These are phyloP conservation scores for Geotrichum restrictum DNA, from an alignment of 1,139 yeast genomes.

Conservation along the genomic window DNA sequence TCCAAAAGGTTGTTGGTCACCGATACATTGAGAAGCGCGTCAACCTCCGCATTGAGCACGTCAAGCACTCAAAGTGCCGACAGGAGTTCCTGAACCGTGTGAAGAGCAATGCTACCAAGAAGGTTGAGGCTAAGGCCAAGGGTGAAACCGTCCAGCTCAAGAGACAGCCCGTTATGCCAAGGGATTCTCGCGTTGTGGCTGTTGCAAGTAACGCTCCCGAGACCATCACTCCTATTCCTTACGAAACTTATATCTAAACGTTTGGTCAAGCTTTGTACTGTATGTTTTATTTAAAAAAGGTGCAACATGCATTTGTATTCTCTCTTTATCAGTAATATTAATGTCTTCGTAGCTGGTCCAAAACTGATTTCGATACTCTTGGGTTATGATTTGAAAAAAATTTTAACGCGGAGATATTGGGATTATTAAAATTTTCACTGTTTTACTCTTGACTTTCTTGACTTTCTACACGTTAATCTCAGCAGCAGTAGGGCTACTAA, in stretches of 20 bases:
- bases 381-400: too few relatives aligned
- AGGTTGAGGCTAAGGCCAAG: slow-evolving; percentile 88
- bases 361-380: not conserved
- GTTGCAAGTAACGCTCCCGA: slow-evolving; percentile 79
- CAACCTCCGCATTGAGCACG: slow-evolving; percentile 97
- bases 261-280: slow-evolving; percentile 9
- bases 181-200: slow-evolving; percentile 80
- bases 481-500: not conserved
- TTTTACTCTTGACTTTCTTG: not conserved
- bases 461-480: not conserved
- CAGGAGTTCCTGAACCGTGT: slow-evolving; percentile 98
- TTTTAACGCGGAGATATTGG: too few relatives aligned
- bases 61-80: slow-evolving; percentile 99
- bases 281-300: slow-evolving; percentile 7
- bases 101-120: slow-evolving; percentile 89
- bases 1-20: slow-evolving; percentile 98
- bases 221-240: slow-evolving; percentile 98
- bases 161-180: slow-evolving; percentile 98
- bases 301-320: not conserved
- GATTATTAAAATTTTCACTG: too few relatives aligned
- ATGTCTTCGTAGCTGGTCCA: not conserved
- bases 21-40: slow-evolving; percentile 98
- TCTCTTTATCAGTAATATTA: too few relatives aligned
- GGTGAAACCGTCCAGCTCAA: slow-evolving; percentile 88
- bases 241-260: slow-evolving; percentile 95